Evolutionary conservation across 345 rosid species (phyloP).

Genomic region (Turnera subulata): DNA sequence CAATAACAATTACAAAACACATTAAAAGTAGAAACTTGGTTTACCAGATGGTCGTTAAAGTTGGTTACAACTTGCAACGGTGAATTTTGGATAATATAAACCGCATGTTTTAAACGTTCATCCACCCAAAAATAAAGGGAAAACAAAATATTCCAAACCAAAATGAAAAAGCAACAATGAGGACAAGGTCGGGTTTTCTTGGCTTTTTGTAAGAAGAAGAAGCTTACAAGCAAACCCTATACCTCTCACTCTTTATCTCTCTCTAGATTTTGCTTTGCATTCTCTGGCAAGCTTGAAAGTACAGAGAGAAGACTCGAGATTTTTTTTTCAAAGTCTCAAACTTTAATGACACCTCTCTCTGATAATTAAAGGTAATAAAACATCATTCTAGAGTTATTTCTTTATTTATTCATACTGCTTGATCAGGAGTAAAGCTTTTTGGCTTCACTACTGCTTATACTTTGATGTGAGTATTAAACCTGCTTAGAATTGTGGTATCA

Average conservation of each 20-base stretch:
- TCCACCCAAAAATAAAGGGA: too few relatives aligned
- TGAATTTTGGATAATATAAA: too few relatives aligned
- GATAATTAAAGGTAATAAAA: slow-evolving; percentile 14
- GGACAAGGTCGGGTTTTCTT: background rate
- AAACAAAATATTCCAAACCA: background rate
- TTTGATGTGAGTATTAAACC: too few relatives aligned
- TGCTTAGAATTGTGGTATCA: background rate
- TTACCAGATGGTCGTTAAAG: too few relatives aligned
- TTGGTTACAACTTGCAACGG: too few relatives aligned
- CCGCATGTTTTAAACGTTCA: too few relatives aligned
- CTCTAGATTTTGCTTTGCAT: background rate
- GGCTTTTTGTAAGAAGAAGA: slow-evolving; percentile 26
- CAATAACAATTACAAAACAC: too few relatives aligned
- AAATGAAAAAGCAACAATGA: background rate
- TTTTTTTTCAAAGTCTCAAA: background rate
- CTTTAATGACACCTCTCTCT: slow-evolving; percentile 10
- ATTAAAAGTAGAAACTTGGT: too few relatives aligned
- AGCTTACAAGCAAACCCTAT: slow-evolving; percentile 32
- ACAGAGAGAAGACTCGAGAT: background rate
- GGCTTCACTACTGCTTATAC: too few relatives aligned
- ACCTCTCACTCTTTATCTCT: slow-evolving; percentile 3
- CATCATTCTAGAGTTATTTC: background rate
- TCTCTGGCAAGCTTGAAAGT: background rate
- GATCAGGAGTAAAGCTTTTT: too few relatives aligned
- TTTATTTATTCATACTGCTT: background rate